Conservation (phyloP, 495 filamentous ascomycete species). For the Aspergillus hancockii region DNA sequence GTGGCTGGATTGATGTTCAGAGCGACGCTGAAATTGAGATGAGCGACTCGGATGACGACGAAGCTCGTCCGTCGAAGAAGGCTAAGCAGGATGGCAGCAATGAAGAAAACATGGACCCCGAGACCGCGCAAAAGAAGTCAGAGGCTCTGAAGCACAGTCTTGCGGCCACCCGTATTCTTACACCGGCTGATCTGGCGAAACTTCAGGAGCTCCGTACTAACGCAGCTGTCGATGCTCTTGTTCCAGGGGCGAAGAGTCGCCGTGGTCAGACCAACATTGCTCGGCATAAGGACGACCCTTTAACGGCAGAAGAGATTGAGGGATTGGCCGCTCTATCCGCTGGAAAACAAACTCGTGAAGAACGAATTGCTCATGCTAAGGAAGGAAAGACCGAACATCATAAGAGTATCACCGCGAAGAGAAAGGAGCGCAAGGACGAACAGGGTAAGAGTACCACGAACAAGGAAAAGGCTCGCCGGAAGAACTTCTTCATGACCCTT, state of each 20-base stretch:
- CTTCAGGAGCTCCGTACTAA: slow-evolving; percentile 80
- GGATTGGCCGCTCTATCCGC: slow-evolving; percentile 65
- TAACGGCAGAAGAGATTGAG: slow-evolving; percentile 87
- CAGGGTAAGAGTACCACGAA: slow-evolving; percentile 96
- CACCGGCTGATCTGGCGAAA: slow-evolving; percentile 88
- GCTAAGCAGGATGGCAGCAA: slow-evolving; percentile 35
- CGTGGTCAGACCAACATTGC: slow-evolving; percentile 44
- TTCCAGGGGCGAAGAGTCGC: slow-evolving; percentile 47
- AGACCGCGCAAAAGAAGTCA: slow-evolving; percentile 20
- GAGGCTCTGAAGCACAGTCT: slow-evolving; percentile 59
- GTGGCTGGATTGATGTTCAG: slow-evolving; percentile 91
- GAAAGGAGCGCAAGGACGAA: slow-evolving; percentile 79
- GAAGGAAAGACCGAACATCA: slow-evolving; percentile 76
- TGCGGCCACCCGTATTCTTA: slow-evolving; percentile 85
- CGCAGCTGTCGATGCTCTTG: slow-evolving; percentile 65
- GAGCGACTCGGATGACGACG: slow-evolving; percentile 70
- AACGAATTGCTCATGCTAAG: slow-evolving; percentile 74
- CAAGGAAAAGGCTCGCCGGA: slow-evolving; percentile 92
- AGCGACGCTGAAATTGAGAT: slow-evolving; percentile 79
- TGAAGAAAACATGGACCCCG: slow-evolving; percentile 24
- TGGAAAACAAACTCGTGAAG: slow-evolving; percentile 75
- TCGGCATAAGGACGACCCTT: slow-evolving; percentile 75
- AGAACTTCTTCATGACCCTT: slow-evolving; percentile 98
- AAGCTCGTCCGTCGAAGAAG: slow-evolving; percentile 66
- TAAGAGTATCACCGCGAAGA: slow-evolving; percentile 76